Percentiles rank a stretch among this genome's conserved stretches.
These are phyloP conservation scores for Chondrostereum purpureum DNA, from an alignment of 1,284 basidiomycete species.

Conservation along the genomic window DNA sequence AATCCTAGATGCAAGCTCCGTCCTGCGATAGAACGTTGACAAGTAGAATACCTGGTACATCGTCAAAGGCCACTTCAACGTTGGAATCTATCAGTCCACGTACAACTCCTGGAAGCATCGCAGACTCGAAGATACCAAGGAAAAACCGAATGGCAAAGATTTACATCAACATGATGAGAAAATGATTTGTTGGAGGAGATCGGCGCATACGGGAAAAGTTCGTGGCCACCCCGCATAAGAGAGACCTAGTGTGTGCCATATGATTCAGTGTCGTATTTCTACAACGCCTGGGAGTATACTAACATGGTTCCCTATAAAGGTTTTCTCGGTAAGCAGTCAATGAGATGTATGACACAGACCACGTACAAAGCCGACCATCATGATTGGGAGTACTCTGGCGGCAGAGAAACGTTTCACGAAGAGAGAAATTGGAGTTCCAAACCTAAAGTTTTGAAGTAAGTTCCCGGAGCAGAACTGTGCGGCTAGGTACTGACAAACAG, in stretches of 20 bases:
- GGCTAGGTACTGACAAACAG: conserved; percentile 28
- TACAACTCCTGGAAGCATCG: conserved; percentile 39
- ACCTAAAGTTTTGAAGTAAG: conserved; percentile 19
- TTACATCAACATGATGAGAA: conserved; percentile 19
- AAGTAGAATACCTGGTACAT: conserved; percentile 43
- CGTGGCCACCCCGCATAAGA: conserved; percentile 32
- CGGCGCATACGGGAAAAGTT: conserved; percentile 32
- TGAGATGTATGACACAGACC: neutral
- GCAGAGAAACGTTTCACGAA: conserved; percentile 41
- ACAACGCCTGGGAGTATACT: neutral
- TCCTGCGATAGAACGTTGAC: conserved; percentile 42
- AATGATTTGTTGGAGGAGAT: neutral
- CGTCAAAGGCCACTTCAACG: neutral
- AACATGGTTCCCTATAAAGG: conserved; percentile 32
- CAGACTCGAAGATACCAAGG: conserved; percentile 39
- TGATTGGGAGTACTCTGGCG: conserved; percentile 38
- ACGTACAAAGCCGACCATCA: conserved; percentile 43
- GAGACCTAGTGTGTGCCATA: conserved; percentile 23
- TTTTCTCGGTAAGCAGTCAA: neutral
- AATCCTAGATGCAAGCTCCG: conserved; percentile 42
- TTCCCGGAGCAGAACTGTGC: neutral
- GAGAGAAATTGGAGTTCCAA: conserved; percentile 41
- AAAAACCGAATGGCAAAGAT: conserved; percentile 42
- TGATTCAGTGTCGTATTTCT: neutral
- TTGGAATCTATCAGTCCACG: conserved; percentile 8